Evolutionary conservation across 2,329 filamentous ascomycete genomes (phyloP).

Genomic region (Cladorrhinum sp.): DNA sequence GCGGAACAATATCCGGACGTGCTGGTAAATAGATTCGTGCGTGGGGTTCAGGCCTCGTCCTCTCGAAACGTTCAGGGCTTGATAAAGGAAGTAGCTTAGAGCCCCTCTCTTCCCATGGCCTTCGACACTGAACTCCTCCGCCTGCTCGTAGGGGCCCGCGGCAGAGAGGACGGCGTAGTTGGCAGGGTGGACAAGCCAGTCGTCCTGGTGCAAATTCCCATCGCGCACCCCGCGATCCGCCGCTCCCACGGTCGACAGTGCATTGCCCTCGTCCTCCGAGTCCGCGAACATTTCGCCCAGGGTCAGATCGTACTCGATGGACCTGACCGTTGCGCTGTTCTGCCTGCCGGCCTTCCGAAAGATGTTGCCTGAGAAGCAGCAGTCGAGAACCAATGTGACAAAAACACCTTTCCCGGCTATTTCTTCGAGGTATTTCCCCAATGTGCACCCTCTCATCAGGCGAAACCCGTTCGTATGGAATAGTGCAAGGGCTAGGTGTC

Average conservation of each 20-base stretch:
- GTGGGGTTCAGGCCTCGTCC: neutral
- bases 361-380: slow-evolving; percentile 9
- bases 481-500: slow-evolving; percentile 1
- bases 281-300: neutral
- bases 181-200: slow-evolving; percentile 2
- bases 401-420: slow-evolving; percentile 6
- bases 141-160: slow-evolving; percentile 7
- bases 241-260: neutral
- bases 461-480: no score
- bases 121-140: neutral
- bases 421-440: neutral
- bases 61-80: neutral
- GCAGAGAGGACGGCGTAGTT: slow-evolving; percentile 7
- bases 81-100: slow-evolving; percentile 10
- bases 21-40: neutral
- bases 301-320: slow-evolving; percentile 4
- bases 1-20: neutral
- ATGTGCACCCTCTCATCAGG: neutral
- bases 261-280: no score
- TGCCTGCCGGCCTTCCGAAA: slow-evolving; percentile 1
- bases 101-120: slow-evolving; percentile 5
- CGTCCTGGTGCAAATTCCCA: neutral
- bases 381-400: slow-evolving; percentile 10
- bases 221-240: neutral
- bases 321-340: neutral